Evolutionary conservation across 1,139 yeast genomes (phyloP).

Genomic region (Kazachstania sp.): DNA sequence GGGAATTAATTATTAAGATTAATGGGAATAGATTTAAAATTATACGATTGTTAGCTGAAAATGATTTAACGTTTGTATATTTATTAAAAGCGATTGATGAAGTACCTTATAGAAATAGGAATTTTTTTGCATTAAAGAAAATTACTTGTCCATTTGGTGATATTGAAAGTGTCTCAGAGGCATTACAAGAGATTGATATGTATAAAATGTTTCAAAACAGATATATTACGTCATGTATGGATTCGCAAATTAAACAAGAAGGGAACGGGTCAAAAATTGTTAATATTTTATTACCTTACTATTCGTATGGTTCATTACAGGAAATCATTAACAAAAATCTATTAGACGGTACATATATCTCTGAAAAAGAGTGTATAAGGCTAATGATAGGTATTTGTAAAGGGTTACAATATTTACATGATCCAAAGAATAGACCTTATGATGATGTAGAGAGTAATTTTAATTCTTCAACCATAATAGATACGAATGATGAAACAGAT

Average conservation of each 20-base stretch:
- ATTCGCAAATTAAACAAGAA: constrained; percentile 63
- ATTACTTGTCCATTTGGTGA: constrained; percentile 79
- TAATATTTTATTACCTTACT: constrained; percentile 72
- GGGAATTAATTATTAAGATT: constrained; percentile 28
- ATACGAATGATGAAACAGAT: not conserved
- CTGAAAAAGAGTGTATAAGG: constrained; percentile 53
- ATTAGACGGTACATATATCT: constrained; percentile 44
- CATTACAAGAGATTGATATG: constrained; percentile 68
- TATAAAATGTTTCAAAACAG: constrained; percentile 65
- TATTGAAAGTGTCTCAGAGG: constrained; percentile 59
- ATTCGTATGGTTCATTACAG: constrained; percentile 63
- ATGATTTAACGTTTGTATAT: constrained; percentile 86
- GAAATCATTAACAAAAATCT: constrained; percentile 62
- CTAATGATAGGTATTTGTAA: constrained; percentile 62
- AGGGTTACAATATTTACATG: constrained; percentile 70
- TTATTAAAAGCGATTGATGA: constrained; percentile 44
- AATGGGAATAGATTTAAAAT: constrained; percentile 38
- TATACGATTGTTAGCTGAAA: constrained; percentile 73
- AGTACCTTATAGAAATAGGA: constrained; percentile 32
- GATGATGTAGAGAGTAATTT: constrained; percentile 20
- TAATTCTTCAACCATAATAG: constrained; percentile 3
- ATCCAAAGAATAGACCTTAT: constrained; percentile 22
- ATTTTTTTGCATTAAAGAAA: constrained; percentile 68
- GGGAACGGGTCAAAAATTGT: constrained; percentile 72
- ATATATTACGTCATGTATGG: constrained; percentile 59